phyloP scores from a whole-genome alignment of 768 basidiomycete genomes.

The Russula brevipes region DNA sequence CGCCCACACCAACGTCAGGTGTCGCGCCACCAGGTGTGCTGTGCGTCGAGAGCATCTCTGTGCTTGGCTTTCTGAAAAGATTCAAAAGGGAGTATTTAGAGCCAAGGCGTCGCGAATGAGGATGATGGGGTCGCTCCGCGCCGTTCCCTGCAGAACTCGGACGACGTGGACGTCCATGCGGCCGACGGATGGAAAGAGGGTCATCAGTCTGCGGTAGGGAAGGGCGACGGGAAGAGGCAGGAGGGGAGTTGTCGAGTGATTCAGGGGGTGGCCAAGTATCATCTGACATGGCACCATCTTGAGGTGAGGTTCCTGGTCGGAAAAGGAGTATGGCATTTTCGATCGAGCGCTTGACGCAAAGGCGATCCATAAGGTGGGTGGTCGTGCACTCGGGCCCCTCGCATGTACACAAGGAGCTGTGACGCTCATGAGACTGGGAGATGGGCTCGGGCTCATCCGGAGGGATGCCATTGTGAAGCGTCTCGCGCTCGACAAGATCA shows the following conservation, averaged over 20 bases:
- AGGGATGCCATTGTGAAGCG: constrained; percentile 20
- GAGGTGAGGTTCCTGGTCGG: constrained; percentile 10
- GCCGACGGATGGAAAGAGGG: constrained; percentile 26
- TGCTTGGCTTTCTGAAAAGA: constrained; percentile 60
- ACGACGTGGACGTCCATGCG: constrained; percentile 39
- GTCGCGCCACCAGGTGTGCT: constrained; percentile 17
- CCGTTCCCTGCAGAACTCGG: constrained; percentile 62
- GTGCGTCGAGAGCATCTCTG: constrained; percentile 28
- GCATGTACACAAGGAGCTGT: constrained; percentile 15
- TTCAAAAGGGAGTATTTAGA: constrained; percentile 72
- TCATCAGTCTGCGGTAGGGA: constrained; percentile 19
- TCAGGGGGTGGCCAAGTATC: constrained; percentile 14
- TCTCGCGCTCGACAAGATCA: constrained; percentile 50
- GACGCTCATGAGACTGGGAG: constrained; percentile 33
- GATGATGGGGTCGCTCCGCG: constrained; percentile 48
- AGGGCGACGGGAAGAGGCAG: constrained; percentile 10
- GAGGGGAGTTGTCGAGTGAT: constrained; percentile 2
- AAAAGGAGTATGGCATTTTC: constrained; percentile 47
- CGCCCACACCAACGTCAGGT: constrained; percentile 6
- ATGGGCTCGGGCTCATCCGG: constrained; percentile 32
- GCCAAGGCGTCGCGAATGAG: constrained; percentile 42
- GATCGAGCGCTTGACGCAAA: constrained; percentile 74
- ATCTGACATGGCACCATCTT: constrained; percentile 12
- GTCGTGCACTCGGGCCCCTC: constrained; percentile 15
- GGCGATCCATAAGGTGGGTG: constrained; percentile 30